phyloP scores from a whole-genome alignment of 306 rosid species.

The Cucumis cinereus region DNA sequence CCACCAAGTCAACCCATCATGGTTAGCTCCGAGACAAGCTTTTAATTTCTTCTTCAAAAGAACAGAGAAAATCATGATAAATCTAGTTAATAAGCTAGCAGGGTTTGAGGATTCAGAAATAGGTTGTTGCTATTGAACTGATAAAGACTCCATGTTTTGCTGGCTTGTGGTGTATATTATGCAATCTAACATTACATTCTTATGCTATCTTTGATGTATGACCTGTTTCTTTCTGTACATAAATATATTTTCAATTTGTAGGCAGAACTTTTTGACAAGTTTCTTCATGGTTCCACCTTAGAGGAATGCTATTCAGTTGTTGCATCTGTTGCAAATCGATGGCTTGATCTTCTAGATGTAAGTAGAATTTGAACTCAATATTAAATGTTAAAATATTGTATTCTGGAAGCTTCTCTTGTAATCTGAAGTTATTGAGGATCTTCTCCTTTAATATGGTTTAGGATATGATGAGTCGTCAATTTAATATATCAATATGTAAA shows the following conservation, averaged over 20 bases:
- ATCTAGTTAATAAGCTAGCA: neutral
- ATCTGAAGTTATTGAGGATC: neutral
- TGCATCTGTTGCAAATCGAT: constrained; percentile 75
- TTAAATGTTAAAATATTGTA: neutral
- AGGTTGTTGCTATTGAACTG: neutral
- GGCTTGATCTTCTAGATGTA: constrained; percentile 99
- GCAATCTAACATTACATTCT: neutral
- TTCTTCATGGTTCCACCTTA: constrained; percentile 80
- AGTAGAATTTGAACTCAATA: constrained; percentile 16
- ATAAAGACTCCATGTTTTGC: neutral
- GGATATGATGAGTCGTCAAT: neutral
- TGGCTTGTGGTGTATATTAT: neutral
- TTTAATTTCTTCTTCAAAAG: neutral
- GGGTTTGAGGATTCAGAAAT: neutral
- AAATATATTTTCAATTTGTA: constrained; percentile 24
- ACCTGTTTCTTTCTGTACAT: constrained; percentile 4
- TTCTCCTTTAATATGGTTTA: neutral
- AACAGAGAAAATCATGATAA: neutral
- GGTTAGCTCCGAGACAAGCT: neutral
- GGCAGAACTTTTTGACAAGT: constrained; percentile 96
- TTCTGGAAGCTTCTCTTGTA: neutral
- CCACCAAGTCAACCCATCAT: neutral
- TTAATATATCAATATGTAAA: constrained; percentile 3
- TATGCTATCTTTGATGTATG: neutral
- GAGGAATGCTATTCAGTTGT: constrained; percentile 89